Evolutionary conservation across 768 basidiomycete genomes (phyloP), one percentile per base, ranked within the genome.

Genomic region (Boletus tomentosulus): DNA sequence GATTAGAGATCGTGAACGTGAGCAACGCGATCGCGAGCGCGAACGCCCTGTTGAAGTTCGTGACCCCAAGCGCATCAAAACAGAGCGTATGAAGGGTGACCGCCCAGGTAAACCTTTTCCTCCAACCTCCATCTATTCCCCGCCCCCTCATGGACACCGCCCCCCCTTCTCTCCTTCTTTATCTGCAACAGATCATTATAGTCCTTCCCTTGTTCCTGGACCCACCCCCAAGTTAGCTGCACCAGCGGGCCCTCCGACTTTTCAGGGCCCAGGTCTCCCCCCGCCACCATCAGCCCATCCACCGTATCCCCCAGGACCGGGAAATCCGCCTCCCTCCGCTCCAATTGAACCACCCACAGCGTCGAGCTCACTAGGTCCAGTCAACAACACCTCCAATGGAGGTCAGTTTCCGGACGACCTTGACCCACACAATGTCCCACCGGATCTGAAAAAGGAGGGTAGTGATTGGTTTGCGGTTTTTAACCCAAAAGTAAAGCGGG

Each of bases 391-490:
- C 37, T 60, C 70, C 22, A 70, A 64, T 28, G 66, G 64, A 10
- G 62, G 57, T 52, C 68, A 70, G 61, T 71, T 70, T 66, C 68
- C 65, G 9, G 66, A 71, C 25, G 65, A 64, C 55, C 70, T 71
- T 22, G 68, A 71, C 34, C 68, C 64, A 2, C 68, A 61, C 55
- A 68, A 60, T 39, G 70, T 70, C n/a, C 70, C 68, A 2, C 60
- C 68, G 8, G 68, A 71, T 55, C 41, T 64, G 48, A 64, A 73
- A 55, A 85, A 82, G 64, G 85, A 94, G 66, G 92, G 90, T 0
- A 71, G 75, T 44, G 92, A 95, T 64, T 96, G 93, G 93, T 89
- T 91, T 65, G 90, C 87, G 6, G 77, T 92, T 45, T 94, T 90
- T 76, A 93, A 89, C 66, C 84, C 87, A 39, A 85, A 86, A 64